A percentile compares a stretch with the other conserved stretches of the same genome.
Evolutionary conservation across 192 early-diverging fungal genomes (phyloP).

Genomic region (Gonapodya sp.): DNA sequence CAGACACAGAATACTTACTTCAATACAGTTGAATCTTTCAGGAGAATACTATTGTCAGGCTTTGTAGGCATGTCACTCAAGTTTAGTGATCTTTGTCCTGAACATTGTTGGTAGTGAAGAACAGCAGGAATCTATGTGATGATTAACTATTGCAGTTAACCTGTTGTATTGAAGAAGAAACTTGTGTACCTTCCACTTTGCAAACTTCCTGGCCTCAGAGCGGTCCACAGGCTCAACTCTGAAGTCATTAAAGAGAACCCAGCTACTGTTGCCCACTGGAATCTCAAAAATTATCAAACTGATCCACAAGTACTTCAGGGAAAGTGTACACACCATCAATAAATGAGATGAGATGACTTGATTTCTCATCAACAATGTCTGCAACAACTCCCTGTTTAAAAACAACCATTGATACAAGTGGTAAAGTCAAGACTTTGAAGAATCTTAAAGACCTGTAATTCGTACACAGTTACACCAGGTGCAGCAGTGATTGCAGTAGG

Average conservation of each 20-base stretch:
- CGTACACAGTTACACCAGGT: too few relatives aligned
- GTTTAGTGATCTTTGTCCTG: constrained; percentile 38
- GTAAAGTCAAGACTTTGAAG: too few relatives aligned
- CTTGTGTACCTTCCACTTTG: constrained; percentile 40
- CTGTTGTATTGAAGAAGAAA: constrained; percentile 19
- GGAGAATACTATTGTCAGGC: neutral
- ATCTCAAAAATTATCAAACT: constrained; percentile 27
- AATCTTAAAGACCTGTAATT: too few relatives aligned
- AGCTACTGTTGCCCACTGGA: constrained; percentile 36
- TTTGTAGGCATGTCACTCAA: constrained; percentile 23
- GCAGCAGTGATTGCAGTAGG: too few relatives aligned
- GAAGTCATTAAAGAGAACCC: constrained; percentile 96
- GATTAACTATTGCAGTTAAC: constrained; percentile 21
- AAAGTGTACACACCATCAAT: constrained; percentile 46
- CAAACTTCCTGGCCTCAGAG: constrained; percentile 53
- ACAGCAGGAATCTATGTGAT: constrained; percentile 46
- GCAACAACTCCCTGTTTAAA: constrained; percentile 34
- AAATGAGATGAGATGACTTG: constrained; percentile 61
- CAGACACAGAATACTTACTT: neutral
- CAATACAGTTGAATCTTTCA: neutral
- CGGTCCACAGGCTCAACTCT: constrained; percentile 65
- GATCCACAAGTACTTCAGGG: too few relatives aligned
- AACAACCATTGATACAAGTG: neutral
- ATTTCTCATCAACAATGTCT: constrained; percentile 40
- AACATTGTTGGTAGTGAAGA: constrained; percentile 55